phyloP scores from a whole-genome alignment of 306 rosid species.

The Lotus japonicus region DNA sequence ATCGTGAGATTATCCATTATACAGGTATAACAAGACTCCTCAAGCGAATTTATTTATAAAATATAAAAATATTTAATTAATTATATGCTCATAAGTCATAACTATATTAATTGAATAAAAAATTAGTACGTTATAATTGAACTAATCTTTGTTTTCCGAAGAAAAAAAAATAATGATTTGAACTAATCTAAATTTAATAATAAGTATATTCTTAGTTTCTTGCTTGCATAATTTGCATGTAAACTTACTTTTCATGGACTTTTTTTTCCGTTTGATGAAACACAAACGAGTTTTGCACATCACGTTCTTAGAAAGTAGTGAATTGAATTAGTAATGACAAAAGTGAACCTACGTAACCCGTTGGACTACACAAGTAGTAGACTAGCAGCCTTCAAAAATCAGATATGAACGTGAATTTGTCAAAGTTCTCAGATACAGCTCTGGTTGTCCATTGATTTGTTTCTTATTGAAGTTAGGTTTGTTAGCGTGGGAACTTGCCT shows the following conservation, averaged over 20 bases:
- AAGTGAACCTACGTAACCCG: neutral
- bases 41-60: too few relatives aligned
- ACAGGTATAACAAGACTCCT: too few relatives aligned
- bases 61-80: too few relatives aligned
- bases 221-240: neutral
- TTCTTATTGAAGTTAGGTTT: neutral
- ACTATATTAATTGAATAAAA: too few relatives aligned
- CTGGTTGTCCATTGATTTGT: slow-evolving; percentile 13
- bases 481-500: neutral
- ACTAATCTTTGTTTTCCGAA: too few relatives aligned
- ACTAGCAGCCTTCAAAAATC: neutral
- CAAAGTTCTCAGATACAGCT: neutral
- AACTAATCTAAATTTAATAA: too few relatives aligned
- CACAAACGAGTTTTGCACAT: neutral
- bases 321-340: neutral
- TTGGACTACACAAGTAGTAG: neutral
- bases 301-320: neutral
- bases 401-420: slow-evolving; percentile 6
- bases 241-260: neutral
- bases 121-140: too few relatives aligned
- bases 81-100: too few relatives aligned
- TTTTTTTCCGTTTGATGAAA: neutral
- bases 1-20: too few relatives aligned
- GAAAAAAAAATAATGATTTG: too few relatives aligned
- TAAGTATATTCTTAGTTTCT: neutral